phyloP scores from a whole-genome alignment of 1,284 basidiomycete genomes.

The Afroboletus lepidellus region DNA sequence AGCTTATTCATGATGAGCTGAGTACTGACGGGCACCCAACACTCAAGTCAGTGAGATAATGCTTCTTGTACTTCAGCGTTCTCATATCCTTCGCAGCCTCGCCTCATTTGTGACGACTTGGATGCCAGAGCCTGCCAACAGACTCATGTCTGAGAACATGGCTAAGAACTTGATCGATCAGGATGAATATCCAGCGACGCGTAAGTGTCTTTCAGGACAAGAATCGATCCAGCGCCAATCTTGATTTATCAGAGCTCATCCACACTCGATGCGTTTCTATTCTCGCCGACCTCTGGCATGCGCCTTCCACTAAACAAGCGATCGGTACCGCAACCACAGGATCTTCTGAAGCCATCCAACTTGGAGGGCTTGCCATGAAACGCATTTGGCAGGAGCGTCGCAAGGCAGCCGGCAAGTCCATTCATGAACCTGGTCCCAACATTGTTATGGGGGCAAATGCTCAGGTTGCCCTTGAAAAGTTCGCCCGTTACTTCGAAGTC shows the following conservation, averaged over 20 bases:
- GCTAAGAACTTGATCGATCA: constrained; percentile 89
- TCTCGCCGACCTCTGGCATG: constrained; percentile 92
- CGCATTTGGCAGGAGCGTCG: constrained; percentile 89
- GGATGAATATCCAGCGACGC: constrained; percentile 89
- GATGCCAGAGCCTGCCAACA: constrained; percentile 63
- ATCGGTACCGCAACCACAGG: constrained; percentile 94
- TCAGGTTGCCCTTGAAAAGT: constrained; percentile 87
- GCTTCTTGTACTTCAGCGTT: neutral
- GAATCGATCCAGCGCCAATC: neutral
- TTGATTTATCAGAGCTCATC: constrained; percentile 50
- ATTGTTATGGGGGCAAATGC: constrained; percentile 83
- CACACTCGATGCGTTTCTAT: constrained; percentile 85
- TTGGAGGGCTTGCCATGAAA: constrained; percentile 94
- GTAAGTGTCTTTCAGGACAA: constrained; percentile 36
- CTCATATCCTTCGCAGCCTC: constrained; percentile 75
- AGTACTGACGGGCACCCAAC: constrained; percentile 62
- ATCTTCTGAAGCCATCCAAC: constrained; percentile 90
- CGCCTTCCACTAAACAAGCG: constrained; percentile 68
- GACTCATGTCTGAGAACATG: constrained; percentile 81
- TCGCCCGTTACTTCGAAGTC: constrained; percentile 90
- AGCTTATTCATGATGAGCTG: constrained; percentile 84
- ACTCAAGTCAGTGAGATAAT: constrained; percentile 40
- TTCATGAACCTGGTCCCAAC: constrained; percentile 80
- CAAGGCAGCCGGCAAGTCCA: constrained; percentile 84
- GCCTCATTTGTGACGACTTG: constrained; percentile 79